These are phyloP conservation scores for Populus simonii DNA, from an alignment of 345 rosid species.

Conservation along the genomic window DNA sequence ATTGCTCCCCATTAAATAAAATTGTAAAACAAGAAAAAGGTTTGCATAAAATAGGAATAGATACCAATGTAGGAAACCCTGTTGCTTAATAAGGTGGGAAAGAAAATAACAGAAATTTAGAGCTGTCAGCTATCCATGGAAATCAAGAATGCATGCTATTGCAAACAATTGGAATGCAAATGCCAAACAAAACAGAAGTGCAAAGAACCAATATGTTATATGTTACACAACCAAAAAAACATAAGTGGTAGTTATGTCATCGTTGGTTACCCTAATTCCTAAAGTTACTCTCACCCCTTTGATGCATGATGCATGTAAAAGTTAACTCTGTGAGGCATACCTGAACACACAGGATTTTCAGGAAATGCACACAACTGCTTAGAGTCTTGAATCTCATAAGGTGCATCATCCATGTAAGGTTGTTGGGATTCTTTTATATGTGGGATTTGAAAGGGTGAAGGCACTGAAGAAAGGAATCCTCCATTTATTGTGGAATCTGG, in stretches of 20 bases:
- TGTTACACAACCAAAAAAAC: background rate
- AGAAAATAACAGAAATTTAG: background rate
- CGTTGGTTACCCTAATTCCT: background rate
- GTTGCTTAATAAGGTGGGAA: background rate
- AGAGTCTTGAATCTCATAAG: conserved; percentile 34
- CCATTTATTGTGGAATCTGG: conserved; percentile 90
- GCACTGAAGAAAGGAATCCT: conserved; percentile 46
- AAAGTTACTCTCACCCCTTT: background rate
- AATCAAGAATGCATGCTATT: too few relatives aligned
- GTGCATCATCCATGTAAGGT: conserved; percentile 38
- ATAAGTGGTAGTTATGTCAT: background rate
- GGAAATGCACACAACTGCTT: conserved; percentile 28
- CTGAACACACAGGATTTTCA: conserved; percentile 39
- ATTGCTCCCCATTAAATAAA: background rate
- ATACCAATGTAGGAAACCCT: background rate
- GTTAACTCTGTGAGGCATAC: conserved; percentile 21
- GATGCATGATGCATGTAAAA: background rate
- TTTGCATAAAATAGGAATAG: background rate
- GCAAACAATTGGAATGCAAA: background rate
- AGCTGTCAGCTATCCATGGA: background rate
- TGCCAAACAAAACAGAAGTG: too few relatives aligned
- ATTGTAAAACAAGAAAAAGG: background rate
- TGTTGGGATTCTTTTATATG: conserved; percentile 49
- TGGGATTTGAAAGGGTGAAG: conserved; percentile 66
- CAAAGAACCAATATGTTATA: background rate